phyloP scores from a whole-genome alignment of 1,284 basidiomycete genomes.

The Xerocomus minutiporus region DNA sequence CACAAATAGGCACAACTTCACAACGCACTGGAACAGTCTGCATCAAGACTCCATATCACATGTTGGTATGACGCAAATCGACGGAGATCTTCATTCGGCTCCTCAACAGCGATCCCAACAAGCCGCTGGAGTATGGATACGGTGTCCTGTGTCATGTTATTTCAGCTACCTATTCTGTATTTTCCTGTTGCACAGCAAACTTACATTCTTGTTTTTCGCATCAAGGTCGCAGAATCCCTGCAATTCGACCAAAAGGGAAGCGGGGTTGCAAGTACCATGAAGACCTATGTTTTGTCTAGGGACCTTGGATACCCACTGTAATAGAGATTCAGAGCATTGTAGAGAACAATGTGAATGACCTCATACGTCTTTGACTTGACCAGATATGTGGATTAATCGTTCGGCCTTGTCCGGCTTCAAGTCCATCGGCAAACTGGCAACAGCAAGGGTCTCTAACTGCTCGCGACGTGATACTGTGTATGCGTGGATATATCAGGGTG shows the following conservation, averaged over 20 bases:
- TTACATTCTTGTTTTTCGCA: conserved; percentile 17
- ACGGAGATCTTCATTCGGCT: conserved; percentile 34
- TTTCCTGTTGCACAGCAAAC: background rate
- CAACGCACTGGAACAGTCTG: conserved; percentile 33
- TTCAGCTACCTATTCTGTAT: background rate
- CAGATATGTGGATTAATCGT: conserved; percentile 16
- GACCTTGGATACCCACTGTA: conserved; percentile 16
- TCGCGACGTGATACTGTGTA: conserved; percentile 23
- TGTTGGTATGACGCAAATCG: conserved; percentile 53
- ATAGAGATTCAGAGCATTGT: conserved; percentile 8
- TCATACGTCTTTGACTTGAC: conserved; percentile 24
- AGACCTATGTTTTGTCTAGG: background rate
- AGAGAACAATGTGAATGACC: background rate
- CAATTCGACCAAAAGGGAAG: conserved; percentile 23
- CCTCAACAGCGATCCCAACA: conserved; percentile 36
- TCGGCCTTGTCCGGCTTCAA: conserved; percentile 5
- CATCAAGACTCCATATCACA: conserved; percentile 46
- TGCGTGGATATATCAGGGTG: background rate
- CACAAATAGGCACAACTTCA: background rate
- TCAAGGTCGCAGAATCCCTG: conserved; percentile 21
- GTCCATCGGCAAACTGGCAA: conserved; percentile 24
- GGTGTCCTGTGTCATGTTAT: conserved; percentile 10
- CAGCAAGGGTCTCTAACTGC: conserved; percentile 23
- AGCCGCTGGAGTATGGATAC: conserved; percentile 23
- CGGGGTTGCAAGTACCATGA: conserved; percentile 12